phyloP scores from a whole-genome alignment of 2,329 filamentous ascomycete species.

The Parafenestella ontariensis region DNA sequence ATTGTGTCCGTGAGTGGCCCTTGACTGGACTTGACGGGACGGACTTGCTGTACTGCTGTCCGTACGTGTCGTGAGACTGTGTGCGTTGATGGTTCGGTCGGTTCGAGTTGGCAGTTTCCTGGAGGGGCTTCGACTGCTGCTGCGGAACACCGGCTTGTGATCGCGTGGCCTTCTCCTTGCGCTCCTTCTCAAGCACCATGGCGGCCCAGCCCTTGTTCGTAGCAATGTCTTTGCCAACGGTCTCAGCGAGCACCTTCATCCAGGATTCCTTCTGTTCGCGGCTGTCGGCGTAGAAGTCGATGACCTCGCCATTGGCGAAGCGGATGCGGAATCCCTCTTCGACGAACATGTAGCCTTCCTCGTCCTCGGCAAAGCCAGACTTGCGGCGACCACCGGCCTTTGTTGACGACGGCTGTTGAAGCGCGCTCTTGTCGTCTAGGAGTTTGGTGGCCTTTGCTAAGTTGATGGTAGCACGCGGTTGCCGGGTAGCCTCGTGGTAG shows the following conservation, averaged over 20 bases:
- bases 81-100: constrained; percentile 37
- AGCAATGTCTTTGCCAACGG: constrained; percentile 64
- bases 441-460: constrained; percentile 89
- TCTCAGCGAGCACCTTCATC: constrained; percentile 86
- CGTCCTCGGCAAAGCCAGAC: constrained; percentile 95
- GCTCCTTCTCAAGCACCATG: constrained; percentile 61
- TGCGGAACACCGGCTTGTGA: constrained; percentile 29
- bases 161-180: constrained; percentile 38
- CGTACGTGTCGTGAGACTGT: constrained; percentile 36
- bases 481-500: constrained; percentile 92
- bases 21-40: constrained; percentile 41
- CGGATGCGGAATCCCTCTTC: constrained; percentile 99
- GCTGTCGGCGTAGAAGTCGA: constrained; percentile 97
- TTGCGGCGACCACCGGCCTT: constrained; percentile 82
- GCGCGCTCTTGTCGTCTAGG: constrained; percentile 85
- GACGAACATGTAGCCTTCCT: constrained; percentile 99
- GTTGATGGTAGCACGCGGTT: constrained; percentile 96
- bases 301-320: constrained; percentile 97
- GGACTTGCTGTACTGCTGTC: constrained; percentile 26
- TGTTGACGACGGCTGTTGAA: constrained; percentile 80
- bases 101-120: constrained; percentile 21
- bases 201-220: constrained; percentile 67
- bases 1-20: constrained; percentile 42
- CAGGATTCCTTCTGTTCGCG: constrained; percentile 88
- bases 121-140: constrained; percentile 30